Conservation (phyloP, 2,329 filamentous ascomycete species). For the Claviceps capensis region DNA sequence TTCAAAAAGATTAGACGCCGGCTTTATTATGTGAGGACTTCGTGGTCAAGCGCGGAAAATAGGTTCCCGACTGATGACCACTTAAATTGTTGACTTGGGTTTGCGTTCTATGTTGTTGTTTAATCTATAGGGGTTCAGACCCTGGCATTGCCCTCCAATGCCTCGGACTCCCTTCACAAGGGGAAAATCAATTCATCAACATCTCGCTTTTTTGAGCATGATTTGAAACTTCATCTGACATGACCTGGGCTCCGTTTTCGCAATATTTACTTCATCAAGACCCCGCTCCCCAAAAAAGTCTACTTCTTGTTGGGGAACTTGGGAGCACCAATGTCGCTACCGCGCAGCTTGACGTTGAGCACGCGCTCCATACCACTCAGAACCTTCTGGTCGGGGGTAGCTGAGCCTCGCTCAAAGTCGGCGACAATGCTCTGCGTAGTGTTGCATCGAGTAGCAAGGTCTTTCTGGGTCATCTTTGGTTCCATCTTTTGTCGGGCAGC, state of each 20-base stretch:
- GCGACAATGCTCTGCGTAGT: slow-evolving; percentile 67
- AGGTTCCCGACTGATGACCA: neutral
- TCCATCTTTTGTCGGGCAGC: slow-evolving; percentile 66
- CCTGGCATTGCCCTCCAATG: neutral
- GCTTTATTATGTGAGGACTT: neutral
- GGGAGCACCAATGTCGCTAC: slow-evolving; percentile 71
- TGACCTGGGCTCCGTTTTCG: neutral
- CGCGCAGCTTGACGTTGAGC: slow-evolving; percentile 78
- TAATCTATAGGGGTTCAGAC: slow-evolving; percentile 5
- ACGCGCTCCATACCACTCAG: slow-evolving; percentile 65
- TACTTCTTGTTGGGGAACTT: slow-evolving; percentile 63
- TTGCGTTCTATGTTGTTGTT: slow-evolving; percentile 6
- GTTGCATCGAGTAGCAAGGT: slow-evolving; percentile 77
- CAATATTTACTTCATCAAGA: neutral
- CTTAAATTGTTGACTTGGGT: neutral
- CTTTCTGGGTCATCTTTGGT: slow-evolving; percentile 94
- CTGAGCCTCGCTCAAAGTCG: slow-evolving; percentile 73
- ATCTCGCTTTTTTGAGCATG: slow-evolving; percentile 3
- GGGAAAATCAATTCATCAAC: neutral
- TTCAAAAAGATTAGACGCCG: neutral
- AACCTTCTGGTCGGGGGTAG: slow-evolving; percentile 71
- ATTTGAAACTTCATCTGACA: neutral
- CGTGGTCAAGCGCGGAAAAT: neutral
- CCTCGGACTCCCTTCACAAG: neutral
- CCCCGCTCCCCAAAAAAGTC: neutral